Conservation (phyloP, 2,329 filamentous ascomycete species). For the Alternaria sp. region DNA sequence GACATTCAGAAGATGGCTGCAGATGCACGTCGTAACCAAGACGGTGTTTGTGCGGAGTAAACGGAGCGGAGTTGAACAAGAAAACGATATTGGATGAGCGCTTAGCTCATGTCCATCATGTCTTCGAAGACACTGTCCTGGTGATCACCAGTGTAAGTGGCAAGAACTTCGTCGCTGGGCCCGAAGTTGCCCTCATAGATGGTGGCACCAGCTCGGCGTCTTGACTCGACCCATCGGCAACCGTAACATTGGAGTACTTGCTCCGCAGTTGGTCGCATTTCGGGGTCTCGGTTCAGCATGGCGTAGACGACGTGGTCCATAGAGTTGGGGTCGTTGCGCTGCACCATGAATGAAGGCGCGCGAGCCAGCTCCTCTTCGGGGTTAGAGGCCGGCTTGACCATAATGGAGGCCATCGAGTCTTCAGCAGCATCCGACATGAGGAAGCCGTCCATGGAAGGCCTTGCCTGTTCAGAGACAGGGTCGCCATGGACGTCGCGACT, state of each 20-base stretch:
- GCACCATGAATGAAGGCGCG: conserved; percentile 89
- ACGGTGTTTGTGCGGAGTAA: conserved; percentile 6
- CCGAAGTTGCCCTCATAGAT: conserved; percentile 98
- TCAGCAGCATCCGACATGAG: conserved; percentile 48
- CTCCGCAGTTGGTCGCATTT: conserved; percentile 75
- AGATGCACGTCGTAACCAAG: conserved; percentile 22
- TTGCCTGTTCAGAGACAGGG: conserved; percentile 34
- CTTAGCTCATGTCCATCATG: conserved; percentile 66
- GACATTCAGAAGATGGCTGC: conserved; percentile 20
- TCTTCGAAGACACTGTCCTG: conserved; percentile 55
- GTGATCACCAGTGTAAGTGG: conserved; percentile 54
- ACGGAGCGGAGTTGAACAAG: not conserved
- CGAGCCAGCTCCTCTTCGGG: conserved; percentile 66
- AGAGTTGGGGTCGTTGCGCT: conserved; percentile 74
- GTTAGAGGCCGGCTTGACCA: conserved; percentile 33
- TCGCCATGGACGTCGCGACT: conserved; percentile 72
- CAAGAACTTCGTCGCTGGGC: conserved; percentile 71
- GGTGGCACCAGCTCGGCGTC: conserved; percentile 87
- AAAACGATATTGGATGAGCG: not conserved
- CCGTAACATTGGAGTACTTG: conserved; percentile 78
- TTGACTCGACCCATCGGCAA: conserved; percentile 79
- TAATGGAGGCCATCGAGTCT: conserved; percentile 52
- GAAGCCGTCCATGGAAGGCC: conserved; percentile 35
- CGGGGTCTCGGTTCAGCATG: conserved; percentile 84
- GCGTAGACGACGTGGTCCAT: conserved; percentile 84